phyloP scores from a whole-genome alignment of 1,284 basidiomycete species.

The Schizopora paradoxa region DNA sequence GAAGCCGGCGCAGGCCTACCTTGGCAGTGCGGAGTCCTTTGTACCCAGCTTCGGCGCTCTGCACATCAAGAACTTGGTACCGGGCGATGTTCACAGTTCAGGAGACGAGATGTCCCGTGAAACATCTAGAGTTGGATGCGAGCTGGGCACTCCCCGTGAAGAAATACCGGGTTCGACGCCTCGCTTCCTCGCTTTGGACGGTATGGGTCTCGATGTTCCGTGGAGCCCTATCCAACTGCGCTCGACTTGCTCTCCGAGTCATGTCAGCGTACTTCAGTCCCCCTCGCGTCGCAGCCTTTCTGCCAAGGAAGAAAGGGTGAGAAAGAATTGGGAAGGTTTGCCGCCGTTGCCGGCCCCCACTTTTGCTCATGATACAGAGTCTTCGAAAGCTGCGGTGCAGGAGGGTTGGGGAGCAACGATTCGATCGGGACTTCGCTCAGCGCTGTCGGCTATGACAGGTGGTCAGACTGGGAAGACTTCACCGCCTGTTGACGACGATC shows the following conservation, averaged over 20 bases:
- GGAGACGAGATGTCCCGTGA: constrained; percentile 9
- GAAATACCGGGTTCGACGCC: background rate
- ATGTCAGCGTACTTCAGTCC: constrained; percentile 1
- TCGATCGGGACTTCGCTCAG: constrained; percentile 11
- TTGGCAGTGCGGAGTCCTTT: background rate
- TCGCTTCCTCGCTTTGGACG: constrained; percentile 6
- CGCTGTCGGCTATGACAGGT: constrained; percentile 10
- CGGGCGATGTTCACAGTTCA: constrained; percentile 15
- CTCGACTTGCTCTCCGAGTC: background rate
- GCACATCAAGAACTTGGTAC: constrained; percentile 14
- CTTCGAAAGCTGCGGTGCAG: background rate
- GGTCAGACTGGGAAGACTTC: background rate
- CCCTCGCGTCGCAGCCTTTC: background rate
- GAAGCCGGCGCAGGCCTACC: constrained; percentile 4
- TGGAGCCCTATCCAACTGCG: constrained; percentile 14
- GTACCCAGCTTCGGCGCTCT: constrained; percentile 9
- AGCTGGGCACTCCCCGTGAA: constrained; percentile 3
- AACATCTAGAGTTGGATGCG: background rate
- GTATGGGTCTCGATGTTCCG: constrained; percentile 1
- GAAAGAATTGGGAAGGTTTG: constrained; percentile 1
- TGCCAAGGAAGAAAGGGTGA: constrained; percentile 1
- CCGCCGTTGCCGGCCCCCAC: constrained; percentile 7
- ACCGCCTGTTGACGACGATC: too few species aligned
- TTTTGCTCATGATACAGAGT: background rate
- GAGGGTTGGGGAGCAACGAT: constrained; percentile 14